Conservation (phyloP, 176 grass and related monocot species). For the Miscanthus lutarioriparius region DNA sequence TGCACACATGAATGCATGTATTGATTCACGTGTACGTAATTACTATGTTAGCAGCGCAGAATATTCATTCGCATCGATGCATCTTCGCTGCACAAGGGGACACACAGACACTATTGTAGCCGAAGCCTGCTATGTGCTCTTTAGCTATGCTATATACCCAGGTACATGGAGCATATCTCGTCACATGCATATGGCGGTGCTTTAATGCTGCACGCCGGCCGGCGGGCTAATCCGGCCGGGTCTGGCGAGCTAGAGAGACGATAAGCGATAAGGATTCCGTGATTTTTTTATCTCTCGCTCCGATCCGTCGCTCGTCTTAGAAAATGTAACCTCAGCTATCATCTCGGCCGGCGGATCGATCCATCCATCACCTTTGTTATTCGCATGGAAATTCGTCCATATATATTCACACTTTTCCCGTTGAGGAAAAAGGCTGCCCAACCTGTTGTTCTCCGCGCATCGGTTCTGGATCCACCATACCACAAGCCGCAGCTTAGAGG, state of each 20-base stretch:
- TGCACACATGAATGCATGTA: background rate
- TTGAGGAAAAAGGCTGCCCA: background rate
- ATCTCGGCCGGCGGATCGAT: background rate
- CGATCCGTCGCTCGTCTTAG: background rate
- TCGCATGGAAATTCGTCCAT: background rate
- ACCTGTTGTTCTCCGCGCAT: background rate
- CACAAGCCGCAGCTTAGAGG: too few relatives aligned
- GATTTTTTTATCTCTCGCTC: background rate
- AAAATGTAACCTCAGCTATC: background rate
- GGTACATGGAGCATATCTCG: background rate
- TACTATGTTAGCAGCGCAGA: background rate
- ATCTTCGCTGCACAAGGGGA: background rate
- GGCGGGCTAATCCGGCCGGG: too few relatives aligned
- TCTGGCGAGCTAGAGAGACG: background rate
- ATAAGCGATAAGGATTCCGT: background rate
- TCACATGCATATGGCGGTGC: background rate
- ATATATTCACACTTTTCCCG: background rate
- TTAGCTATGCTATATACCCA: background rate
- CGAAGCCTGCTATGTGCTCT: background rate
- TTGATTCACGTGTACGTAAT: background rate
- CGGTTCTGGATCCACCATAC: background rate
- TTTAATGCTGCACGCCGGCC: background rate
- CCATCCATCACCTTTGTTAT: background rate
- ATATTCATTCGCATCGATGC: background rate
- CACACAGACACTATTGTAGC: background rate